Percentiles rank a stretch among this genome's conserved stretches.
Conservation (phyloP, 768 basidiomycete genomes). For the Calocera cornea region DNA sequence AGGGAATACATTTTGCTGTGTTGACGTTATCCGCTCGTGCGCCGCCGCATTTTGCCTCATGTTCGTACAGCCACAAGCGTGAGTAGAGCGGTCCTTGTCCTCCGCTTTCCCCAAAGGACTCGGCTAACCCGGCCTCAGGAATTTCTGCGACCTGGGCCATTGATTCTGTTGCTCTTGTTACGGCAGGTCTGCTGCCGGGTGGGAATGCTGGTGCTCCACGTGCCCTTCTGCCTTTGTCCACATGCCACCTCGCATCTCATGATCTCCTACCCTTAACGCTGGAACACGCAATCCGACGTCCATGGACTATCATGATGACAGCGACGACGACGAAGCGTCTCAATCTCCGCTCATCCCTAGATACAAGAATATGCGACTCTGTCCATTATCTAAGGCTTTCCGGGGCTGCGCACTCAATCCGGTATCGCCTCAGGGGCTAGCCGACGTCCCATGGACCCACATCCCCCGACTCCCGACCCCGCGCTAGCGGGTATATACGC, state of each 20-base stretch:
- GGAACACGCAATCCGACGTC: background rate
- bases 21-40: background rate
- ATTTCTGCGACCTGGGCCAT: background rate
- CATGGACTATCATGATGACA: background rate
- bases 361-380: background rate
- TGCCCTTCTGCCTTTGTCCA: background rate
- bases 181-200: background rate
- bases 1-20: background rate
- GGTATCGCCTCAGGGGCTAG: slow-evolving; percentile 6
- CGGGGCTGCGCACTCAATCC: background rate
- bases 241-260: background rate
- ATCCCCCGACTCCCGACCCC: background rate
- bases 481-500: background rate
- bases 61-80: slow-evolving; percentile 1
- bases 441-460: background rate
- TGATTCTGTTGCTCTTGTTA: background rate
- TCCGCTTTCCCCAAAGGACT: background rate
- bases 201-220: background rate
- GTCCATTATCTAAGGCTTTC: background rate
- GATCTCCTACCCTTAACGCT: slow-evolving; percentile 1
- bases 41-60: background rate
- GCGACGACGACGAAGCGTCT: background rate
- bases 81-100: background rate
- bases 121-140: background rate
- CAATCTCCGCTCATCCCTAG: background rate